Percentiles rank a stretch among this genome's conserved stretches.
Evolutionary conservation across 1,284 basidiomycete genomes (phyloP).

Genomic region (Cutaneotrichosporon sp.): DNA sequence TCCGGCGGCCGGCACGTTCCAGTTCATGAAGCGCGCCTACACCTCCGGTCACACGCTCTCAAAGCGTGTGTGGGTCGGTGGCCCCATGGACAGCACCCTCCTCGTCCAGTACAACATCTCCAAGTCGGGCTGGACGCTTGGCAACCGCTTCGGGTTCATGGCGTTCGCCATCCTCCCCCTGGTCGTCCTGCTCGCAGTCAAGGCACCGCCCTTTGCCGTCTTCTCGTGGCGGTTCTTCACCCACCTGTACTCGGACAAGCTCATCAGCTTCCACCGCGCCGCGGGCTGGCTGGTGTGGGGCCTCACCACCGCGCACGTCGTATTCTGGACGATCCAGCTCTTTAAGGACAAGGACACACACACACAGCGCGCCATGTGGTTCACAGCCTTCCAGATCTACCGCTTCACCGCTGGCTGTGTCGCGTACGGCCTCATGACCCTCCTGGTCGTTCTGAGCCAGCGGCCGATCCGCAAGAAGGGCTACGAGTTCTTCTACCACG

Average conservation of each 20-base stretch:
- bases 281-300: conserved; percentile 73
- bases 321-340: conserved; percentile 75
- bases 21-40: conserved; percentile 33
- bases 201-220: conserved; percentile 76
- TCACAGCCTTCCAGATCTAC: conserved; percentile 65
- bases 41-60: conserved; percentile 38
- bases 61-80: conserved; percentile 3
- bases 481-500: conserved; percentile 75
- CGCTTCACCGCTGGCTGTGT: conserved; percentile 74
- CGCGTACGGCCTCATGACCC: conserved; percentile 70
- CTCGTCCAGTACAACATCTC: conserved; percentile 61
- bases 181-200: conserved; percentile 74
- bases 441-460: conserved; percentile 66
- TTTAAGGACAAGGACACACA: conserved; percentile 56
- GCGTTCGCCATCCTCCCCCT: conserved; percentile 77
- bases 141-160: conserved; percentile 71
- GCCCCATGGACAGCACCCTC: conserved; percentile 6
- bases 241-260: conserved; percentile 74
- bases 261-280: conserved; percentile 71
- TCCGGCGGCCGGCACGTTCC: conserved; percentile 60
- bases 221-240: conserved; percentile 70
- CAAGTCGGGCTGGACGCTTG: conserved; percentile 77
- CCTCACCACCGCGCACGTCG: conserved; percentile 67
- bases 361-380: conserved; percentile 60
- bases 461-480: conserved; percentile 64